phyloP scores from a whole-genome alignment of 176 grass and related monocot species.

The Oryza glumipatula region DNA sequence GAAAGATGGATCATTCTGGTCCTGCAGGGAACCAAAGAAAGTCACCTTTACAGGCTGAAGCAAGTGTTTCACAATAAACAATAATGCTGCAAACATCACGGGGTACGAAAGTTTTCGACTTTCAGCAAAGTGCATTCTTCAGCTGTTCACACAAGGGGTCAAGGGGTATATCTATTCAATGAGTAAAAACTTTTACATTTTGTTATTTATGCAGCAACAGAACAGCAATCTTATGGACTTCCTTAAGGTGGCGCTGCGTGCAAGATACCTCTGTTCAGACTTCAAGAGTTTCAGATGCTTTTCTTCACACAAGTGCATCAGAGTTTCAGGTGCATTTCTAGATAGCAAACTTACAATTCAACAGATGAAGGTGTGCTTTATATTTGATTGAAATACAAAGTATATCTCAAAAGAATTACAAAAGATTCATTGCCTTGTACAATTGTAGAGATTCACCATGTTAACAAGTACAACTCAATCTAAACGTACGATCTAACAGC shows the following conservation, averaged over 20 bases:
- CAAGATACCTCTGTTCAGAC: not conserved
- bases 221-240: not conserved
- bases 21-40: slow-evolving; percentile 8
- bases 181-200: slow-evolving; percentile 9
- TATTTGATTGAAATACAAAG: slow-evolving; percentile 24
- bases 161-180: not conserved
- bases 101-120: not conserved
- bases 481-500: slow-evolving; percentile 30
- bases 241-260: not conserved
- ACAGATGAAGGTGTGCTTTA: not conserved
- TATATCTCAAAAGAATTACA: slow-evolving; percentile 1
- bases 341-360: slow-evolving; percentile 19
- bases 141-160: not conserved
- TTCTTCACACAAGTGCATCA: not conserved
- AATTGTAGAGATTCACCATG: slow-evolving; percentile 29
- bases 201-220: not conserved
- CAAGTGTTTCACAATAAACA: not conserved
- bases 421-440: slow-evolving; percentile 28
- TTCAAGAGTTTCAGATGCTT: not conserved
- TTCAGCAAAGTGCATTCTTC: not conserved
- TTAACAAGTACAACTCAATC: slow-evolving; percentile 30
- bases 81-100: slow-evolving; percentile 23
- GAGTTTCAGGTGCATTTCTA: slow-evolving; percentile 19
- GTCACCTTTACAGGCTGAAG: slow-evolving; percentile 29
- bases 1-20: not conserved